phyloP scores from a whole-genome alignment of 176 grass and related monocot species.

The Chrysopogon serrulatus region DNA sequence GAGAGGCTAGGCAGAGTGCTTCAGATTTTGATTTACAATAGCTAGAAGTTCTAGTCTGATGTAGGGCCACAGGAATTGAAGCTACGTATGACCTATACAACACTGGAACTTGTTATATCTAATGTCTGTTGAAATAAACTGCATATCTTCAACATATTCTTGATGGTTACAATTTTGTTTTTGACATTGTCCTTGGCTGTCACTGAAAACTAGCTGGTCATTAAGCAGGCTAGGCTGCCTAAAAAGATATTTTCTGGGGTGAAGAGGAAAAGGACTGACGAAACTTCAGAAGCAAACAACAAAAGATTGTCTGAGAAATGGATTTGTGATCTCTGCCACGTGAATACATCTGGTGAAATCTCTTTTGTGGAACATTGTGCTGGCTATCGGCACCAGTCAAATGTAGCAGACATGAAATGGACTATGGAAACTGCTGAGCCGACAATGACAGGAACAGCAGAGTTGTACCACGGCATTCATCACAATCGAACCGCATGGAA shows the following conservation, averaged over 20 bases:
- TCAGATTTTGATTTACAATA: neutral
- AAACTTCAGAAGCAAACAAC: neutral
- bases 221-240: neutral
- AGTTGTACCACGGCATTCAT: neutral
- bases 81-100: neutral
- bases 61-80: neutral
- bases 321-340: neutral
- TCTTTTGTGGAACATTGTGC: neutral
- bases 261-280: slow-evolving; percentile 33
- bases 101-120: neutral
- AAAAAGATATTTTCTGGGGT: slow-evolving; percentile 8
- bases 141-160: neutral
- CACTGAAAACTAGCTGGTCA: neutral
- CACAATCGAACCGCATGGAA: neutral
- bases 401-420: neutral
- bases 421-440: neutral
- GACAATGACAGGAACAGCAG: neutral
- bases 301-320: neutral
- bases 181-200: neutral
- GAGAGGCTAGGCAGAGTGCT: neutral
- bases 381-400: neutral
- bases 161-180: neutral
- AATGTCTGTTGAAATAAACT: neutral
- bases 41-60: neutral
- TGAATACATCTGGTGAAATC: neutral